Evolutionary conservation across 495 filamentous ascomycete genomes (phyloP).

Genomic region (Penicillium diatomitis): DNA sequence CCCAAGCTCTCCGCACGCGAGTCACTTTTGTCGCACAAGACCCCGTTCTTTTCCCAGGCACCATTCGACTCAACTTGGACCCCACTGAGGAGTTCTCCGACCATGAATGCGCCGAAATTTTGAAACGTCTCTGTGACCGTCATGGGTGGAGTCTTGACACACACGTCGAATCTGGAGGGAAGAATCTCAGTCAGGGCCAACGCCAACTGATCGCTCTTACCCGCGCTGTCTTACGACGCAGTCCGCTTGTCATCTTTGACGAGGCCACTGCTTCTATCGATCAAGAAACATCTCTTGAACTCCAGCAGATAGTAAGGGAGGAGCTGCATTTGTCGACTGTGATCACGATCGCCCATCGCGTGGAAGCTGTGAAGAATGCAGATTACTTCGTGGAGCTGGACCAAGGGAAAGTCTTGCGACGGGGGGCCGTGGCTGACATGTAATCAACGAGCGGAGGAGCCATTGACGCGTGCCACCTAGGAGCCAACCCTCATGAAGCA

Average conservation of each 20-base stretch:
- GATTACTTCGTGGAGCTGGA: slow-evolving; percentile 65
- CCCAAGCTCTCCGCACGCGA: slow-evolving; percentile 47
- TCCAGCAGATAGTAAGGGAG: slow-evolving; percentile 66
- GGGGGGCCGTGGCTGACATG: slow-evolving; percentile 26
- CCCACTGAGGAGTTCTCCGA: slow-evolving; percentile 38
- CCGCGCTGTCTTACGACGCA: slow-evolving; percentile 48
- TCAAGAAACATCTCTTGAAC: slow-evolving; percentile 62
- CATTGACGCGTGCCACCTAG: no score
- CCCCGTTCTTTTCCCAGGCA: slow-evolving; percentile 54
- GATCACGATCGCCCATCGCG: slow-evolving; percentile 76
- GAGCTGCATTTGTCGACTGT: slow-evolving; percentile 73
- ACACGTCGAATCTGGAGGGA: slow-evolving; percentile 47
- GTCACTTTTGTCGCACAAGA: slow-evolving; percentile 59
- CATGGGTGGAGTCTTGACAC: slow-evolving; percentile 48
- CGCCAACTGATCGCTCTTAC: slow-evolving; percentile 53
- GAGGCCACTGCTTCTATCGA: slow-evolving; percentile 87
- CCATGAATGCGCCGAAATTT: slow-evolving; percentile 40
- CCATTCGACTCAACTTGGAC: slow-evolving; percentile 51
- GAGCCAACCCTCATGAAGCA: no score
- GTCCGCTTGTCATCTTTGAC: slow-evolving; percentile 55
- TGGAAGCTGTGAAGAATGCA: slow-evolving; percentile 71
- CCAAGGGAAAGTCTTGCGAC: slow-evolving; percentile 43
- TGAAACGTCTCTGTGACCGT: slow-evolving; percentile 40
- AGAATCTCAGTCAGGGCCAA: slow-evolving; percentile 53
- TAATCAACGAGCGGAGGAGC: not conserved